These are phyloP conservation scores for Ganoderma boninense DNA, from an alignment of 1,284 basidiomycete species.

Conservation along the genomic window DNA sequence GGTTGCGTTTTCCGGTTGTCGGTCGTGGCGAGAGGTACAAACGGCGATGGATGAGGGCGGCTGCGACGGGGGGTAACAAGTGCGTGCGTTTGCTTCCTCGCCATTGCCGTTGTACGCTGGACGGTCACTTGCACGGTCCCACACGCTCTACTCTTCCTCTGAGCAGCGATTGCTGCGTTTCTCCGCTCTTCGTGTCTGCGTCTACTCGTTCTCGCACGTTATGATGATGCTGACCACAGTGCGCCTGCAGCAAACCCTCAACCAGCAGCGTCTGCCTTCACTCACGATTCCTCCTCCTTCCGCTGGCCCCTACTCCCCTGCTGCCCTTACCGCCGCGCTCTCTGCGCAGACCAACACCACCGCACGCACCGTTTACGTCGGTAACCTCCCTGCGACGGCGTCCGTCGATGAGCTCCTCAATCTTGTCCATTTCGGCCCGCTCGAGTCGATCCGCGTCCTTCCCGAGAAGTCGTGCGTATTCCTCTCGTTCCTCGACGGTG, in stretches of 20 bases:
- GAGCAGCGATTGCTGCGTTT: conserved; percentile 8
- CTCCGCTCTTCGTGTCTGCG: neutral
- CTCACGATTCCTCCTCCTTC: conserved; percentile 67
- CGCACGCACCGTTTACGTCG: conserved; percentile 96
- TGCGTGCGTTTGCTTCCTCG: conserved; percentile 9
- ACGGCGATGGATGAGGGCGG: neutral
- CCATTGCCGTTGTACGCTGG: conserved; percentile 4
- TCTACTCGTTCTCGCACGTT: neutral
- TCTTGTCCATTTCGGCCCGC: conserved; percentile 96
- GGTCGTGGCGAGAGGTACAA: neutral
- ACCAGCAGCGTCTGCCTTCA: conserved; percentile 67
- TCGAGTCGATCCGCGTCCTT: conserved; percentile 95
- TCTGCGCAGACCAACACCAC: conserved; percentile 68
- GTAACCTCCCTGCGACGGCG: conserved; percentile 95
- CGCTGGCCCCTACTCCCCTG: conserved; percentile 72
- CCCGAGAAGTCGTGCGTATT: conserved; percentile 99
- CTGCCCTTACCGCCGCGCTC: conserved; percentile 69
- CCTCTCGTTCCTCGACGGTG: conserved; percentile 93
- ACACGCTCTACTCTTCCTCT: neutral
- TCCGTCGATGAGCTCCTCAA: conserved; percentile 98
- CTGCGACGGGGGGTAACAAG: neutral
- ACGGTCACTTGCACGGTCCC: neutral
- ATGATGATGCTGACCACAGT: neutral
- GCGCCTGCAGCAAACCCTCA: conserved; percentile 35
- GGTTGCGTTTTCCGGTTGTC: neutral